A percentile compares a stretch with the other conserved stretches of the same genome.
phyloP scores from a whole-genome alignment of 495 filamentous ascomycete genomes.

The Trichocladium antarcticum region DNA sequence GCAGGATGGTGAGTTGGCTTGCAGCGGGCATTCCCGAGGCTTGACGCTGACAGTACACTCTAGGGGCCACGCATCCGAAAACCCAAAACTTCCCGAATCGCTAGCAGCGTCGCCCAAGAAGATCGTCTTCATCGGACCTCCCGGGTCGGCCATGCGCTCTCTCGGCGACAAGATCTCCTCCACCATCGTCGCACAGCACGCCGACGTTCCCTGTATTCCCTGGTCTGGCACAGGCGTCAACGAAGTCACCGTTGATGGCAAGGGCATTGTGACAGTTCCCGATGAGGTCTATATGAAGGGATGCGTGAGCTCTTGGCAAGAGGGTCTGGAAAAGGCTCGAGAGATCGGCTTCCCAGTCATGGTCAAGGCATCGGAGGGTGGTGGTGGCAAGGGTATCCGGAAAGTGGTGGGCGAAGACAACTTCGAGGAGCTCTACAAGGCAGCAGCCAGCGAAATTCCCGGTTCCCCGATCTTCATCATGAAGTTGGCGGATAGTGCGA shows the following conservation, averaged over 20 bases:
- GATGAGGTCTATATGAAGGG: conserved; percentile 82
- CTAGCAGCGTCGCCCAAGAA: conserved; percentile 91
- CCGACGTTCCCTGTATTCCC: conserved; percentile 91
- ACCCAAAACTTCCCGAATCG: conserved; percentile 92
- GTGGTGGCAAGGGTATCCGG: conserved; percentile 98
- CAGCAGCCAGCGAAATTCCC: conserved; percentile 94
- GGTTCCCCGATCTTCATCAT: conserved; percentile 99
- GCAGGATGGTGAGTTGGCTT: conserved; percentile 74
- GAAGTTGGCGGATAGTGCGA: conserved; percentile 94
- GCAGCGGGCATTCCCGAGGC: neutral
- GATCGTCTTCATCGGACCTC: conserved; percentile 97
- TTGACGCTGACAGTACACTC: conserved; percentile 4
- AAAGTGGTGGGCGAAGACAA: conserved; percentile 82
- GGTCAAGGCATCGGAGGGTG: conserved; percentile 99
- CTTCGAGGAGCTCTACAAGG: conserved; percentile 79
- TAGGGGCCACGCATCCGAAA: conserved; percentile 98
- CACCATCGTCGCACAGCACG: conserved; percentile 97
- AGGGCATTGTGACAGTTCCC: conserved; percentile 85
- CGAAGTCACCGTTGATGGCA: conserved; percentile 60
- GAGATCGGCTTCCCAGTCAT: conserved; percentile 98
- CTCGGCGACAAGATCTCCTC: conserved; percentile 99
- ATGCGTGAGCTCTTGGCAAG: conserved; percentile 76
- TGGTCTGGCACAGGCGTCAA: conserved; percentile 94
- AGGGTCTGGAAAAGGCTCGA: conserved; percentile 75
- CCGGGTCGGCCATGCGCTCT: conserved; percentile 95